Base-by-base conservation (phyloP, 768 basidiomycete genomes). In the Dioszegia crocea region DNA sequence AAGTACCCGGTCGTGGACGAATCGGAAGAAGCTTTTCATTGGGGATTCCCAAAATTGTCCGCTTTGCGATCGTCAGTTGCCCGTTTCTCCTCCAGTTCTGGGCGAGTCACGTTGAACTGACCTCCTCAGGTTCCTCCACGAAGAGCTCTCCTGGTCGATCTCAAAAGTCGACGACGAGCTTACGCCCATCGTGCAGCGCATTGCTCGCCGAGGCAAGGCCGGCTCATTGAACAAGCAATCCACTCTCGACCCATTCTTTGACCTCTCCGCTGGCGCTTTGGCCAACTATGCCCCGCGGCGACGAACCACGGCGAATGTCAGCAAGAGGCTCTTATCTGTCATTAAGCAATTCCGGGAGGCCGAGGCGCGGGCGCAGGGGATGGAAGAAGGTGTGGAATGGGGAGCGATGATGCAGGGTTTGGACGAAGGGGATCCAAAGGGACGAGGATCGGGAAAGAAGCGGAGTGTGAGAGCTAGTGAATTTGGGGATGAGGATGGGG, bases 31-130 rank as follows among this genome's bases (percentile, higher is more conserved):
- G 86, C 88, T 0, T 98, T 99, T 76, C 89, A 91, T 68, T 99
- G 94, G 94, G 92, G 90, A 3, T 79, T 92, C 62, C 91, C 93
- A n/a, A 96, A 98, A 73, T 83, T 99, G 1, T 91, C 96, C 71
- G 92, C 87, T 2, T 83, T 99, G 54, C 85, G 92, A 62, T 78
- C 82, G 90, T 93, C 21, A 53, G 51, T 33, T 33, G n/a, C 33
- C 14, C 8, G 14, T 33, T 6, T 40, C 36, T 38, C 11, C 74
- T 30, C 17, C 6, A 33, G 3, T 16, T 16, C 5, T 24, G 11
- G 26, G 2, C 36, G 8, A 38, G 36, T 51, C 19, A n/a, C 17
- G 21, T 21, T 65, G 33, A 89, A 88, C 46, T 88, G 39, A 53
- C 27, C n/a, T 21, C 11, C 11, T 4, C 24, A 53, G 51, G 1